These are phyloP conservation scores for Paraphaeosphaeria minitans DNA, from an alignment of 2,329 filamentous ascomycete genomes.

Conservation along the genomic window DNA sequence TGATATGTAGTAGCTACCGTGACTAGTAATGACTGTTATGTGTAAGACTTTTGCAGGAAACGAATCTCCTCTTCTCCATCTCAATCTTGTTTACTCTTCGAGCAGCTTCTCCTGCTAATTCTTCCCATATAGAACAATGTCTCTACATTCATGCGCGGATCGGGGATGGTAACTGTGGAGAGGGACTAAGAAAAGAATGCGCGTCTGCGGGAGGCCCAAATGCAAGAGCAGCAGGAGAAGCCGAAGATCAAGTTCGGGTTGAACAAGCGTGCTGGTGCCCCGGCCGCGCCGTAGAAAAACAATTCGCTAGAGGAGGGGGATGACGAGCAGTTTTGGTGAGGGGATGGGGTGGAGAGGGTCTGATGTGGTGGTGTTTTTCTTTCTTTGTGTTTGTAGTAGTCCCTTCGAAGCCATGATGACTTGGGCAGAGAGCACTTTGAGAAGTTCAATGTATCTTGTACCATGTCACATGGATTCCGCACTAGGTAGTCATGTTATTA, in stretches of 20 bases:
- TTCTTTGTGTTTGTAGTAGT: neutral
- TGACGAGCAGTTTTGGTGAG: neutral
- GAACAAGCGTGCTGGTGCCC: neutral
- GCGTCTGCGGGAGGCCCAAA: too few relatives aligned
- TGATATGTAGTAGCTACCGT: too few relatives aligned
- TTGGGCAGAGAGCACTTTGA: neutral
- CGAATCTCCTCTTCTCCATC: too few relatives aligned
- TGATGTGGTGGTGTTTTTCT: neutral
- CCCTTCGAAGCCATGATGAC: neutral
- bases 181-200: neutral
- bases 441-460: neutral
- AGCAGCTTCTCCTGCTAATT: too few relatives aligned
- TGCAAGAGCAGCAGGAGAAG: neutral
- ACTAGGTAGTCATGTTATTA: neutral
- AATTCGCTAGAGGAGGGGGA: too few relatives aligned
- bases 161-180: neutral
- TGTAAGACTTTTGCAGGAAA: too few relatives aligned
- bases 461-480: neutral
- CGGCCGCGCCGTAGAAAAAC: too few relatives aligned
- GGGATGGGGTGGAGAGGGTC: neutral
- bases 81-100: too few relatives aligned
- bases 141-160: neutral
- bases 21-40: too few relatives aligned
- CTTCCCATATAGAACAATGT: too few relatives aligned
- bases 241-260: neutral